Percentiles rank a stretch among this genome's conserved stretches.
Conservation (phyloP, 2,329 filamentous ascomycete species). For the Paecilomyces sp. region DNA sequence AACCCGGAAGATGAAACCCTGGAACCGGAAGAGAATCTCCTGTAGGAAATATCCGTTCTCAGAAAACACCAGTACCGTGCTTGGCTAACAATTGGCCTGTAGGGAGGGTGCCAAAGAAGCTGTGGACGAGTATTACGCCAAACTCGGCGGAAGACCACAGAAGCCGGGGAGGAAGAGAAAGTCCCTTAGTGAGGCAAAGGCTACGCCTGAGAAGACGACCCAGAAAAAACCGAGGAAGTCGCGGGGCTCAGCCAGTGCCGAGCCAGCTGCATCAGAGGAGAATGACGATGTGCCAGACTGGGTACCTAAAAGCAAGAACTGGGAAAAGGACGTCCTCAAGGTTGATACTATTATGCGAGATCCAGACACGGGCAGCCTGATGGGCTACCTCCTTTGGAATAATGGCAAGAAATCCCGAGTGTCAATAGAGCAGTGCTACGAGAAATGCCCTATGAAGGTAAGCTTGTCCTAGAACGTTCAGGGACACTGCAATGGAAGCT, state of each 20-base stretch:
- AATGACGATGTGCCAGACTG: constrained; percentile 23
- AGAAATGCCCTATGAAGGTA: constrained; percentile 37
- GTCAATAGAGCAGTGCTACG: constrained; percentile 32
- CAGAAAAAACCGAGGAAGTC: constrained; percentile 23
- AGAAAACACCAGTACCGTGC: background rate
- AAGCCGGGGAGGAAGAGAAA: constrained; percentile 26
- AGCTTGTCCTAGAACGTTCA: constrained; percentile 2
- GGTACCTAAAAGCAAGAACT: constrained; percentile 33
- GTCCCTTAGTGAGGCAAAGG: constrained; percentile 23
- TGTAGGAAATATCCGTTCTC: constrained; percentile 20
- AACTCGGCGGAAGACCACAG: constrained; percentile 33
- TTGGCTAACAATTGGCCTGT: constrained; percentile 10
- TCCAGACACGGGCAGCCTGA: constrained; percentile 20
- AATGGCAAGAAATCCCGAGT: constrained; percentile 39
- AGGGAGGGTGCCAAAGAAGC: constrained; percentile 33
- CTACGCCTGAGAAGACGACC: constrained; percentile 13
- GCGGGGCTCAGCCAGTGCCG: constrained; percentile 10
- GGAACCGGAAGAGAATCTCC: constrained; percentile 39
- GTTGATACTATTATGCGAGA: constrained; percentile 40
- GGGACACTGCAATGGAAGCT: constrained; percentile 3
- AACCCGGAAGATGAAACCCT: constrained; percentile 36
- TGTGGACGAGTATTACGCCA: constrained; percentile 33
- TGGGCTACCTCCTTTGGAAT: constrained; percentile 36
- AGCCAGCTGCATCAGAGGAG: constrained; percentile 10
- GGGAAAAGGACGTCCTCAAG: constrained; percentile 35